These are phyloP conservation scores for Hemisphaericaspora xylofermentans DNA, from an alignment of 1,139 yeast genomes.

Conservation along the genomic window DNA sequence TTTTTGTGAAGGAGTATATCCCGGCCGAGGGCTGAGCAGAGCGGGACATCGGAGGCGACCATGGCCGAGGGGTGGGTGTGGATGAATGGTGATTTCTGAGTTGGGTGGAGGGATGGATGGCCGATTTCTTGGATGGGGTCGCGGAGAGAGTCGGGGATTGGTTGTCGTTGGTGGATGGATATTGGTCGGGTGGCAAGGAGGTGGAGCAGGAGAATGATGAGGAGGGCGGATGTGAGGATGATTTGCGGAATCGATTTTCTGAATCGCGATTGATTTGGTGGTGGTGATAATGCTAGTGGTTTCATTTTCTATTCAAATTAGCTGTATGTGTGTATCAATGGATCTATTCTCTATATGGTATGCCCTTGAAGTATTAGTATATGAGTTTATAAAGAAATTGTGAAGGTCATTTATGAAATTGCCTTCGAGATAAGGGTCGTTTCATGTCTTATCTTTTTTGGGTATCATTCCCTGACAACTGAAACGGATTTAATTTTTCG, in stretches of 20 bases:
- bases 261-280: constrained; percentile 6
- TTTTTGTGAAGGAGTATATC: constrained; percentile 46
- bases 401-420: too few relatives aligned
- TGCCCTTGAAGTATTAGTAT: too few relatives aligned
- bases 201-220: not conserved
- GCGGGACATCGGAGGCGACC: constrained; percentile 72
- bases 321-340: too few relatives aligned
- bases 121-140: constrained; percentile 36
- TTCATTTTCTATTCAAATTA: too few relatives aligned
- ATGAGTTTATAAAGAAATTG: too few relatives aligned
- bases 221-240: not conserved
- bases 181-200: not conserved
- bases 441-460: too few relatives aligned
- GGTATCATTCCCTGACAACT: too few relatives aligned
- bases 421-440: too few relatives aligned
- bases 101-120: constrained; percentile 36
- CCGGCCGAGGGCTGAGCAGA: constrained; percentile 70
- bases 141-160: not conserved
- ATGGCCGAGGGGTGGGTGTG: constrained; percentile 51
- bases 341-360: too few relatives aligned
- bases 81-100: constrained; percentile 9
- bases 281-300: too few relatives aligned
- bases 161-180: not conserved
- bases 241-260: not conserved
- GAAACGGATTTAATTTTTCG: too few relatives aligned